Percentiles rank a stretch among this genome's conserved stretches.
Conservation (phyloP, 2,329 filamentous ascomycete genomes). For the Trichoderma afroharzianum region DNA sequence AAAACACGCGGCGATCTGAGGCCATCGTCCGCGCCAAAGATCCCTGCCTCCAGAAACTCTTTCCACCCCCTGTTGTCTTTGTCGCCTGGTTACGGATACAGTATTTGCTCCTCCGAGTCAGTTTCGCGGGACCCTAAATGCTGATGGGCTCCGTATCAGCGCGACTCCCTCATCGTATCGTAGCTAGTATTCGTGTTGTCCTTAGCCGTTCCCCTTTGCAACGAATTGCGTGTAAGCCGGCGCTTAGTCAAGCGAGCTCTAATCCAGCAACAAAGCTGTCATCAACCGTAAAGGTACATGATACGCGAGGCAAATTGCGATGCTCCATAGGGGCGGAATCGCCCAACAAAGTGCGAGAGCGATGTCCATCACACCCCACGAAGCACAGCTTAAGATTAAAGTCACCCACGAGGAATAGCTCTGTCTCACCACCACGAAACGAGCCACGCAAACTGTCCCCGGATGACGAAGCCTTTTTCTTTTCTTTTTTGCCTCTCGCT, state of each 20-base stretch:
- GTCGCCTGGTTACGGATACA: background rate
- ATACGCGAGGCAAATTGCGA: background rate
- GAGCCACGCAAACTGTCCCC: background rate
- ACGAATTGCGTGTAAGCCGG: background rate
- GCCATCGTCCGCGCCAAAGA: background rate
- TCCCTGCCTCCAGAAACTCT: background rate
- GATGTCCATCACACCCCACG: background rate
- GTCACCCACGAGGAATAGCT: background rate
- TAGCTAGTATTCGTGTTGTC: background rate
- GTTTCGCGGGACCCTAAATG: background rate
- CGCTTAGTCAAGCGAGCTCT: background rate
- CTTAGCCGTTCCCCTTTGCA: background rate
- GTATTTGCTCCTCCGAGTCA: background rate
- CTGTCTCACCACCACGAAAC: constrained; percentile 9
- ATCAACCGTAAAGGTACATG: background rate
- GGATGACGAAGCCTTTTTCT: background rate
- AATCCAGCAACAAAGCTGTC: background rate
- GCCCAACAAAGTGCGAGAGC: background rate
- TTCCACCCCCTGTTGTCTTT: background rate
- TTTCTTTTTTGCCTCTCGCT: background rate
- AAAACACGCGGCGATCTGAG: background rate
- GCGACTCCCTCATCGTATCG: background rate
- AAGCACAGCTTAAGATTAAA: background rate
- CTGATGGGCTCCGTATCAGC: constrained; percentile 1
- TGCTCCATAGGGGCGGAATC: background rate